phyloP scores from a whole-genome alignment of 331 rosid genomes.

The Malus hybrid region DNA sequence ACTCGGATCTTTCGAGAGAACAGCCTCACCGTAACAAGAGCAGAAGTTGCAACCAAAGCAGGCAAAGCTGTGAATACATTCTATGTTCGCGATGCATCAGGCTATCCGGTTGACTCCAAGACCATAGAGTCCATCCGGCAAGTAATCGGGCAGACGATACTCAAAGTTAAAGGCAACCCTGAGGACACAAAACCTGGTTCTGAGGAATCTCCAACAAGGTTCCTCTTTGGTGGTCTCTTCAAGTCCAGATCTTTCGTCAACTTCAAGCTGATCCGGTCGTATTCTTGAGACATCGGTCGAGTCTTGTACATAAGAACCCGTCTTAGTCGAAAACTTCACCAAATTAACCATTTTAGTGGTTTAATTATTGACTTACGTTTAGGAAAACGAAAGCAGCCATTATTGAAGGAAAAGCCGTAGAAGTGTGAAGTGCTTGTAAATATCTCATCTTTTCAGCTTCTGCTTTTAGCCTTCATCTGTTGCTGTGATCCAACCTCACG shows the following conservation, averaged over 20 bases:
- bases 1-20: conserved; percentile 92
- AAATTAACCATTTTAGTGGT: conserved; percentile 19
- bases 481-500: conserved; percentile 16
- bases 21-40: conserved; percentile 89
- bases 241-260: conserved; percentile 86
- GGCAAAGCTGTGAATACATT: conserved; percentile 90
- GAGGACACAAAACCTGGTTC: conserved; percentile 48
- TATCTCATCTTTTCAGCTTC: conserved; percentile 3
- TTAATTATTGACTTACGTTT: conserved; percentile 13
- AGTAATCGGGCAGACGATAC: conserved; percentile 81
- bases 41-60: conserved; percentile 84
- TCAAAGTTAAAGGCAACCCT: conserved; percentile 80
- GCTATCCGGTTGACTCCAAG: conserved; percentile 74
- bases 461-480: conserved; percentile 33
- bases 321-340: conserved; percentile 16
- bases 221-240: conserved; percentile 89
- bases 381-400: conserved; percentile 19
- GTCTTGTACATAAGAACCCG: conserved; percentile 30
- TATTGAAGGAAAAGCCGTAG: conserved; percentile 7
- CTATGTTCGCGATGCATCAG: conserved; percentile 83
- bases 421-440: conserved; percentile 31
- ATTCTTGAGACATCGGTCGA: conserved; percentile 37
- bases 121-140: conserved; percentile 74
- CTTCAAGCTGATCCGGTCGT: conserved; percentile 72
- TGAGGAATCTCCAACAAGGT: conserved; percentile 77